phyloP scores from a whole-genome alignment of 2,329 filamentous ascomycete species.

The Clarireedia monteithiana region DNA sequence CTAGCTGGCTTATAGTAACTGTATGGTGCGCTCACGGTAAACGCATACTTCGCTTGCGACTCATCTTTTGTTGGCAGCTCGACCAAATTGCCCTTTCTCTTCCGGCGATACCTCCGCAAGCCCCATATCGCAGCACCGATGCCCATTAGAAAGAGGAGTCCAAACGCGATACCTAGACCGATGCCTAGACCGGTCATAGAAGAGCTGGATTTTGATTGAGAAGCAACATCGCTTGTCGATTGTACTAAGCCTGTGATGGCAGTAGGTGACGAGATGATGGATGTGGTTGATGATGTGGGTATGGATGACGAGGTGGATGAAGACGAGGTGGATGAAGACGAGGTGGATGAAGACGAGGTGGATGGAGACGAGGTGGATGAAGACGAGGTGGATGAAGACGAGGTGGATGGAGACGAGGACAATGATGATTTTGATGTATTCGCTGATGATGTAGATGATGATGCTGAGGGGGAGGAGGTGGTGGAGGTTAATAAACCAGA shows the following conservation, averaged over 20 bases:
- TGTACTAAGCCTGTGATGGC: neutral
- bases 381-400: no score
- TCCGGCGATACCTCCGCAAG: neutral
- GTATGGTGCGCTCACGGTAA: no score
- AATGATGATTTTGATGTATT: no score
- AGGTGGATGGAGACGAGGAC: neutral
- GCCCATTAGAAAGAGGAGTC: neutral
- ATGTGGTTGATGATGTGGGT: neutral
- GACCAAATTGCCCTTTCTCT: neutral
- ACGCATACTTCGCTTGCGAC: no score
- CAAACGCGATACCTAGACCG: neutral
- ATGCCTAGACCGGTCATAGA: neutral
- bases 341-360: no score
- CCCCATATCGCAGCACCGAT: neutral
- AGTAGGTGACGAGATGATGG: neutral
- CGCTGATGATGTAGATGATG: neutral
- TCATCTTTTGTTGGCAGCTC: no score
- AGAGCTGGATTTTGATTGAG: neutral
- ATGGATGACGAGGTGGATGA: no score
- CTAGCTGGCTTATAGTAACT: no score
- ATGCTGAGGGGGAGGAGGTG: neutral
- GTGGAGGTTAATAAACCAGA: neutral
- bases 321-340: neutral
- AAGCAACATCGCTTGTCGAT: no score
- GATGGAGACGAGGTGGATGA: neutral